These are phyloP conservation scores for Cystobasidium pallidum DNA, from an alignment of 1,284 basidiomycete species.

Conservation along the genomic window DNA sequence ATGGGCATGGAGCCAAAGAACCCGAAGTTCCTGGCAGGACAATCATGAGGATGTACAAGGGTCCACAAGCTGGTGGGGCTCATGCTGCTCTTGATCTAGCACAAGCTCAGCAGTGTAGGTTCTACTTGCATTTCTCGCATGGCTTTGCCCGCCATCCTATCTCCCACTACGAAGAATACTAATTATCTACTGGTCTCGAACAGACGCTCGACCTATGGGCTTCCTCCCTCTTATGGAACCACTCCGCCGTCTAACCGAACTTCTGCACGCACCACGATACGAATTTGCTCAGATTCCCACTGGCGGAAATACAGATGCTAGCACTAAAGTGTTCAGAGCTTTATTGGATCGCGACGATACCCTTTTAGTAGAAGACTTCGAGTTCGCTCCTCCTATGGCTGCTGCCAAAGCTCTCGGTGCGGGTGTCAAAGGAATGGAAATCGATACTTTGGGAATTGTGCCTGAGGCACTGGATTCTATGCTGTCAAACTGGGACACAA, in stretches of 20 bases:
- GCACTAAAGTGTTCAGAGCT: conserved; percentile 63
- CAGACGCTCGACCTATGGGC: conserved; percentile 56
- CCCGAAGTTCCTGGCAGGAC: conserved; percentile 23
- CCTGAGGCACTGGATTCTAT: conserved; percentile 66
- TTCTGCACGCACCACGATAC: conserved; percentile 71
- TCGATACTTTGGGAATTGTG: conserved; percentile 74
- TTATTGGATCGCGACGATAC: conserved; percentile 75
- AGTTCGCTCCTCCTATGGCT: conserved; percentile 58
- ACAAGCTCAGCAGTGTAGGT: conserved; percentile 42
- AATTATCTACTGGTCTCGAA: conserved; percentile 57
- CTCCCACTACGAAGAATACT: no score
- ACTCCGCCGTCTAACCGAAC: conserved; percentile 65
- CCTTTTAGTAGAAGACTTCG: conserved; percentile 67
- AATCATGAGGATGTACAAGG: conserved; percentile 41
- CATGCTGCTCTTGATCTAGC: conserved; percentile 40
- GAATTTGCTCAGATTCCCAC: conserved; percentile 67
- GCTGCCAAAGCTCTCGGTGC: conserved; percentile 28
- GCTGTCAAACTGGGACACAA: conserved; percentile 69
- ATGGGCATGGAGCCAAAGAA: conserved; percentile 20
- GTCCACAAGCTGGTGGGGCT: conserved; percentile 24
- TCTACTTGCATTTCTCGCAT: not conserved
- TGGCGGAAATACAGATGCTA: conserved; percentile 78
- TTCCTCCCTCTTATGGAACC: conserved; percentile 63
- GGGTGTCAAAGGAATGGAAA: conserved; percentile 59
- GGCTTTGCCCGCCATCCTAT: no score